Evolutionary conservation across 495 filamentous ascomycete species (phyloP).

Genomic region (Niebla homalea): DNA sequence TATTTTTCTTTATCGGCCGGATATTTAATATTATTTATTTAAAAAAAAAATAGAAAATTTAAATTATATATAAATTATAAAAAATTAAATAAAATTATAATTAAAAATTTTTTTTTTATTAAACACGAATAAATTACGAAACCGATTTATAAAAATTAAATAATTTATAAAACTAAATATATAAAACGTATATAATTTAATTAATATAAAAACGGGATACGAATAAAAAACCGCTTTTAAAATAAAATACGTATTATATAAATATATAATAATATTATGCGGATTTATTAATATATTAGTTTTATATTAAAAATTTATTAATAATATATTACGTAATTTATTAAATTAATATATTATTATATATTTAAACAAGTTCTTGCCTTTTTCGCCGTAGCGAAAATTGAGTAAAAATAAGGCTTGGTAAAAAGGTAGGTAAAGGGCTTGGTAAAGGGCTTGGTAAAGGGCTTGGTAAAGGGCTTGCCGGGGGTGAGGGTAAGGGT

Average conservation of each 20-base stretch:
- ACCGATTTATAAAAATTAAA: background rate
- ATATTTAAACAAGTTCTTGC: too few species aligned
- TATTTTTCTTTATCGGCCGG: background rate
- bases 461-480: too few species aligned
- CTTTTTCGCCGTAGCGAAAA: too few species aligned
- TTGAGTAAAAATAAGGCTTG: too few species aligned
- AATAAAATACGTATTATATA: slow-evolving; percentile 2
- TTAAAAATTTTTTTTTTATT: background rate
- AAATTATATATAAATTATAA: background rate
- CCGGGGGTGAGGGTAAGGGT: too few species aligned
- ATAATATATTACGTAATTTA: background rate
- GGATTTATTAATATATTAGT: slow-evolving; percentile 3
- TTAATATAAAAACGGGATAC: background rate
- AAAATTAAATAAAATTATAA: background rate
- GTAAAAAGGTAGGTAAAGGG: too few species aligned
- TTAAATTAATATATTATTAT: background rate
- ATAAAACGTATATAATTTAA: background rate
- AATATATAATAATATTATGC: background rate
- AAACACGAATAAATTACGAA: too few species aligned
- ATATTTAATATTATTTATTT: background rate
- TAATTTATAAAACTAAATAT: background rate
- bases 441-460: too few species aligned
- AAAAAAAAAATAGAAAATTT: slow-evolving; percentile 3
- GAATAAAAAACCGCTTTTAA: background rate
- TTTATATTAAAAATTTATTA: background rate